Evolutionary conservation across 2,329 filamentous ascomycete species (phyloP), one percentile per base, ranked within the genome.

Genomic region (Grosmannia penicillata): DNA sequence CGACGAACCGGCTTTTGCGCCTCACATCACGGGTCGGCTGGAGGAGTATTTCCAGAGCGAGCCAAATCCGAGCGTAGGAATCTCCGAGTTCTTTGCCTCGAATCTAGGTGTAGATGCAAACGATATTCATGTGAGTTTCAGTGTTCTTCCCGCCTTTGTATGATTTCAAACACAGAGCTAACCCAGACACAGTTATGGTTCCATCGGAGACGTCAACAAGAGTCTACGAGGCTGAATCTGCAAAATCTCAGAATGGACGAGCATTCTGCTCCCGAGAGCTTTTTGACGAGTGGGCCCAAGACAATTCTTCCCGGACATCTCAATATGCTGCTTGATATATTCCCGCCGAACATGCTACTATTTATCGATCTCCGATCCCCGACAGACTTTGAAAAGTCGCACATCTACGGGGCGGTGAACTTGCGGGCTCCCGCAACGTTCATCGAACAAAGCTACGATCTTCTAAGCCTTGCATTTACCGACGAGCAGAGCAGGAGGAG

Each of bases 221-320:
- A 70, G 43, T 52, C 58, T 15, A 60, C 66, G 24, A 56, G 56
- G 3, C 56, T 58, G 43, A 62, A 61, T 34, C 53, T 70, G 6
- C 63, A 65, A 26, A 60, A 53, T 27, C 56, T 70, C 18, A 58
- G 53, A 31, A 54, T 63, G 27, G 59, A 59, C 17, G 58, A 62
- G 21, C 48, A 53, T 8, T 50, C 49, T 8, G 49, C 49, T 1
- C 9, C 26, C 2, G 39, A 43, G 4, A 14, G 22, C 4, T 15
- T 51, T 50, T 15, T 36, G 17, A 22, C 22, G 6, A 6, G 52
- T 55, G 17, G 58, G 1, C 53, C 59, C 11, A 58, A 58, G 14
- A 67, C 70, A 62, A 65, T 74, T 26, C 51, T 72, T 8, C 65
- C 68, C 0, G 62, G 63, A 3, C 62, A 71, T 36, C 56, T 74